Percentiles rank a stretch among this genome's conserved stretches.
Evolutionary conservation across 2,329 filamentous ascomycete species (phyloP).

Genomic region (Cladophialophora psammophila): DNA sequence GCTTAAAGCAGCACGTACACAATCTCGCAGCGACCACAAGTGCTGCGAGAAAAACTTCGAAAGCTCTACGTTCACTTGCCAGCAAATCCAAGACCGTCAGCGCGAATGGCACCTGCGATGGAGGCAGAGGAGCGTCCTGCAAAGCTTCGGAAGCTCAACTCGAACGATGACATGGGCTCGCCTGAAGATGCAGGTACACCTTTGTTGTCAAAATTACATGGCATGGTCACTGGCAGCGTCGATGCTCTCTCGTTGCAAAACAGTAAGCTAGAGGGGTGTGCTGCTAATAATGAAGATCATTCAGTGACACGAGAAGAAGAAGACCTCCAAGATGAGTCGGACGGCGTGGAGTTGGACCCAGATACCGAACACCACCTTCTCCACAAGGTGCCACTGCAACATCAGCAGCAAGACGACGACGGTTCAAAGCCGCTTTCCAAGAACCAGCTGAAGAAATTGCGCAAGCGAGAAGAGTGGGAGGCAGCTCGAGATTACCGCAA

Average conservation of each 20-base stretch:
- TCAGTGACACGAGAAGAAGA: constrained; percentile 39
- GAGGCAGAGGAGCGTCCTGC: constrained; percentile 62
- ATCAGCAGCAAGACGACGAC: constrained; percentile 20
- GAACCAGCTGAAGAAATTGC: constrained; percentile 81
- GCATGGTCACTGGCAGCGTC: constrained; percentile 19
- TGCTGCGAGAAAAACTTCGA: no score
- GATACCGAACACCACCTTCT: not conserved
- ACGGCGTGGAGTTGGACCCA: not conserved
- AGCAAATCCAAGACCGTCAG: not conserved
- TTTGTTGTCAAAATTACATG: constrained; percentile 9
- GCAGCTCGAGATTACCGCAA: constrained; percentile 68
- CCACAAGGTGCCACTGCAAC: constrained; percentile 3
- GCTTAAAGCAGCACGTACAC: constrained; percentile 10
- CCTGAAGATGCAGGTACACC: constrained; percentile 14
- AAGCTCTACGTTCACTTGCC: no score
- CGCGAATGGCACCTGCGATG: constrained; percentile 48
- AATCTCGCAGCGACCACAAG: no score
- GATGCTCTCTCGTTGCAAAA: constrained; percentile 30
- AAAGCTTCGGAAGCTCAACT: constrained; percentile 62
- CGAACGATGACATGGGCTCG: constrained; percentile 40
- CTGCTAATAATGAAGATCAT: constrained; percentile 39
- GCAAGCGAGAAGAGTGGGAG: constrained; percentile 77
- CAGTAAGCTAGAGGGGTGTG: constrained; percentile 26
- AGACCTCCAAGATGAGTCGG: constrained; percentile 32
- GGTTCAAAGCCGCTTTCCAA: constrained; percentile 69